A percentile compares a stretch with the other conserved stretches of the same genome.
Conservation (phyloP, 2,329 filamentous ascomycete species). For the Ilyonectria sp. region DNA sequence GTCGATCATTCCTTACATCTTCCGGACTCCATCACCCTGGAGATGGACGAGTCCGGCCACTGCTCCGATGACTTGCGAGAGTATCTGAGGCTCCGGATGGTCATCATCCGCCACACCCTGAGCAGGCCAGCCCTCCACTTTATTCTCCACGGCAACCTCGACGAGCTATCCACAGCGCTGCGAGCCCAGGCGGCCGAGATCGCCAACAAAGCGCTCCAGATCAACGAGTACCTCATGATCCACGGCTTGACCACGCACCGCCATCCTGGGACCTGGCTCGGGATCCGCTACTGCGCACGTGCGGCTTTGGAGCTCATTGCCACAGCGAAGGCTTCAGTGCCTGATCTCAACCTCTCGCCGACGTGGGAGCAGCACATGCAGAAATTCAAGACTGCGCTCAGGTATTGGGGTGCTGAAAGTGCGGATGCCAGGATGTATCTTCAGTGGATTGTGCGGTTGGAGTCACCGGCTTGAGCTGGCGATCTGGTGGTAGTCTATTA, state of each 20-base stretch:
- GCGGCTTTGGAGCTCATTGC: constrained; percentile 4
- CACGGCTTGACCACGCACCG: constrained; percentile 5
- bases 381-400: constrained; percentile 8
- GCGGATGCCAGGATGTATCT: constrained; percentile 11
- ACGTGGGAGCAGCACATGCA: not conserved
- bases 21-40: constrained; percentile 2
- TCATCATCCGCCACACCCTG: constrained; percentile 7
- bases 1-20: constrained; percentile 1
- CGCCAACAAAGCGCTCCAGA: constrained; percentile 1
- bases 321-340: not conserved
- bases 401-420: constrained; percentile 7
- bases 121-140: constrained; percentile 5
- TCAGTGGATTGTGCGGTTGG: constrained; percentile 9
- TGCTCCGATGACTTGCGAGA: constrained; percentile 7
- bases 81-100: constrained; percentile 6
- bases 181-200: constrained; percentile 6
- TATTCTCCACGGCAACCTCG: constrained; percentile 2
- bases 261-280: constrained; percentile 3
- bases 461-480: not conserved
- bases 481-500: not conserved
- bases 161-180: not conserved
- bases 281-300: constrained; percentile 2
- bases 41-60: constrained; percentile 3
- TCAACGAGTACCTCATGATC: constrained; percentile 1
- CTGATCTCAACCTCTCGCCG: not conserved